Evolutionary conservation across 495 filamentous ascomycete species (phyloP).

Genomic region (Tuber umbilicatum): DNA sequence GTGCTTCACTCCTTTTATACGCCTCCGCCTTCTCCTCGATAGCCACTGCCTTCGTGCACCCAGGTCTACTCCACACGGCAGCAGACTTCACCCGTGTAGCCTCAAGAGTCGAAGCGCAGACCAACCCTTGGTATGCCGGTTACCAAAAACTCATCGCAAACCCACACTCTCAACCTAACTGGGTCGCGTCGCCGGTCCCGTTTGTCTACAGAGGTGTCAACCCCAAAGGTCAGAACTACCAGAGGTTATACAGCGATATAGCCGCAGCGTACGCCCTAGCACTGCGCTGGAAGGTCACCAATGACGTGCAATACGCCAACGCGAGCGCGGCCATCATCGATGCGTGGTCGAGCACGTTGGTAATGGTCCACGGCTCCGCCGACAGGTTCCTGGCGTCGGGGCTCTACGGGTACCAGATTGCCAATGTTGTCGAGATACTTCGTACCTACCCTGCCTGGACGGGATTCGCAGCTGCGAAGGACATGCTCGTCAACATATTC

Average conservation of each 20-base stretch:
- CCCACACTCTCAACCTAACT: slow-evolving; percentile 36
- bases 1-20: not conserved
- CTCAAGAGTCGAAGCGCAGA: slow-evolving; percentile 34
- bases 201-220: slow-evolving; percentile 43
- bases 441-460: slow-evolving; percentile 44
- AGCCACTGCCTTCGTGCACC: slow-evolving; percentile 37
- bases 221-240: slow-evolving; percentile 44
- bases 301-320: slow-evolving; percentile 43
- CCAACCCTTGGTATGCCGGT: slow-evolving; percentile 44
- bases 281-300: slow-evolving; percentile 45
- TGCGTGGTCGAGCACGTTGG: slow-evolving; percentile 45
- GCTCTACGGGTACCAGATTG: slow-evolving; percentile 48
- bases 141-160: slow-evolving; percentile 43
- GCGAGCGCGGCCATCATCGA: slow-evolving; percentile 44
- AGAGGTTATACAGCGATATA: slow-evolving; percentile 43
- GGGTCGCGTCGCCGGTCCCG: slow-evolving; percentile 26
- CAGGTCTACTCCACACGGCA: slow-evolving; percentile 45
- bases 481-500: slow-evolving; percentile 44
- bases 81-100: slow-evolving; percentile 44
- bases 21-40: not conserved
- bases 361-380: slow-evolving; percentile 40
- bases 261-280: slow-evolving; percentile 45
- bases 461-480: slow-evolving; percentile 31
- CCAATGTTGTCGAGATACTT: slow-evolving; percentile 48
- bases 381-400: slow-evolving; percentile 47